Percentiles rank a stretch among this genome's conserved stretches.
These are phyloP conservation scores for Phaeophleospora eucalypticola DNA, from an alignment of 2,329 filamentous ascomycete genomes.

Conservation along the genomic window DNA sequence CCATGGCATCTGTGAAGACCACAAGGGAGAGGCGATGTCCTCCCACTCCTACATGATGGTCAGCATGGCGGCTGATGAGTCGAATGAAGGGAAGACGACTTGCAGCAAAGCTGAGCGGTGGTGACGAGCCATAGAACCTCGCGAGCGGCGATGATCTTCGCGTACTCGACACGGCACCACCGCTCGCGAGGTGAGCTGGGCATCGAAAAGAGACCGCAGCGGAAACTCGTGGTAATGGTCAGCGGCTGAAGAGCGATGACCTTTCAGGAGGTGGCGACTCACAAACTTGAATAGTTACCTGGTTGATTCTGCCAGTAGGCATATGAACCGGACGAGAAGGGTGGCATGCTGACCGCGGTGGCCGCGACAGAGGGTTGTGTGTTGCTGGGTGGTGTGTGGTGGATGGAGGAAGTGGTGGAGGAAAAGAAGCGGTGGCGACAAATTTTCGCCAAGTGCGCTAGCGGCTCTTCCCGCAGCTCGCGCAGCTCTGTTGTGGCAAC, in stretches of 20 bases:
- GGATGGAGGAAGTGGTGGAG: not conserved
- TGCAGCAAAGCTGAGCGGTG: conserved; percentile 16
- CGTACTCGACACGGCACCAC: conserved; percentile 31
- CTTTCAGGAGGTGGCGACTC: not conserved
- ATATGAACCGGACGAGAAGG: too few relatives aligned
- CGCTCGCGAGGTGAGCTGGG: too few relatives aligned
- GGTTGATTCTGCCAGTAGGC: not conserved
- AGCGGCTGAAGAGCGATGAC: not conserved
- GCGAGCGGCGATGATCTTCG: conserved; percentile 22
- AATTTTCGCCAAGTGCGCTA: too few relatives aligned
- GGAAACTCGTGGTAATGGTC: not conserved
- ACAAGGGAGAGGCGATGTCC: conserved; percentile 4
- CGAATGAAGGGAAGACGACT: conserved; percentile 1
- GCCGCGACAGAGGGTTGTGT: not conserved
- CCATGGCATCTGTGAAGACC: not conserved
- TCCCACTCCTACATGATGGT: conserved; percentile 14
- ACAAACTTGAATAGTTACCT: not conserved
- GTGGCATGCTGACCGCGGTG: not conserved
- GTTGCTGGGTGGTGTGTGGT: not conserved
- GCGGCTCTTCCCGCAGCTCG: too few relatives aligned
- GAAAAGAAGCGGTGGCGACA: too few relatives aligned
- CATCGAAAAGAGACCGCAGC: too few relatives aligned
- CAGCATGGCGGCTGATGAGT: conserved; percentile 7
- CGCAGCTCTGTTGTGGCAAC: too few relatives aligned
- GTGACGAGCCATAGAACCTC: conserved; percentile 10